Evolutionary conservation across 371 early-diverging fungal species (phyloP).

Genomic region (Parasitella parasitica): DNA sequence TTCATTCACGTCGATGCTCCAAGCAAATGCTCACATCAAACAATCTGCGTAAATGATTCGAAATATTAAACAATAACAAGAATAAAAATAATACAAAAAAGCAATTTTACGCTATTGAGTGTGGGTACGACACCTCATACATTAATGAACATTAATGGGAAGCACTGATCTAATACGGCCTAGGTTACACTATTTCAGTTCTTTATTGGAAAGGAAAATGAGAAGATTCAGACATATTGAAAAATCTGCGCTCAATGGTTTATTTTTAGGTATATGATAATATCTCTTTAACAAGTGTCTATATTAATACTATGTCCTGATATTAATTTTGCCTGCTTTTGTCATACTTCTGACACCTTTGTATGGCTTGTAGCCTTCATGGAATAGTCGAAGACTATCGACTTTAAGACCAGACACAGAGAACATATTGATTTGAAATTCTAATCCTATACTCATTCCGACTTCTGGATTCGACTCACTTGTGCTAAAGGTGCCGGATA

Average conservation of each 20-base stretch:
- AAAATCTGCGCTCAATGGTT: neutral
- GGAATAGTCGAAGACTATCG: slow-evolving; percentile 70
- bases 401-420: slow-evolving; percentile 77
- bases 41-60: neutral
- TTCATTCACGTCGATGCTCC: neutral
- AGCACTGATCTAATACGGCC: neutral
- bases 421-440: slow-evolving; percentile 74
- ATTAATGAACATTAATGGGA: no score
- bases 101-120: neutral
- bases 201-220: neutral
- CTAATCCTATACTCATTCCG: slow-evolving; percentile 62
- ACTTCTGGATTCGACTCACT: slow-evolving; percentile 54
- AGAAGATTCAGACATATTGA: neutral
- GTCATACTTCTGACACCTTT: slow-evolving; percentile 80
- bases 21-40: neutral
- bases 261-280: neutral
- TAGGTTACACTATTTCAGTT: neutral
- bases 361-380: slow-evolving; percentile 82
- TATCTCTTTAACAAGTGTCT: neutral
- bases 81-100: no score
- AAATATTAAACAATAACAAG: no score
- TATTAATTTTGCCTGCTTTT: slow-evolving; percentile 74
- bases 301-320: slow-evolving; percentile 54
- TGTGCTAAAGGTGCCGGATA: slow-evolving; percentile 66
- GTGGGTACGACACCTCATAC: no score